Conservation (phyloP, 306 rosid genomes). For the Sesbania bispinosa region DNA sequence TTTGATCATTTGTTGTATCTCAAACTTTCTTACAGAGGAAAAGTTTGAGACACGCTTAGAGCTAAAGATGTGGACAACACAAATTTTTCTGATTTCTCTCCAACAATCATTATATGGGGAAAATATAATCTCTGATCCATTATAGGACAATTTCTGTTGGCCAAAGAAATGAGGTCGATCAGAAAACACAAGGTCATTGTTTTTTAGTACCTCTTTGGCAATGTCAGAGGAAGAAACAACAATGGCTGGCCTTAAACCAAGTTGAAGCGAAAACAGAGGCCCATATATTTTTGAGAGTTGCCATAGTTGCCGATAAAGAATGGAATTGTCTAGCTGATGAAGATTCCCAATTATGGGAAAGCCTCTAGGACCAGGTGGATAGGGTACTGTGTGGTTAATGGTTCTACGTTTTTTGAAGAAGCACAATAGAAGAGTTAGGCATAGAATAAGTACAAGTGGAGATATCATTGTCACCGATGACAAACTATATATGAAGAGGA, state of each 20-base stretch:
- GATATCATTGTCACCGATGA: background rate
- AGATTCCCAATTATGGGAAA: constrained; percentile 47
- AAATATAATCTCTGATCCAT: constrained; percentile 26
- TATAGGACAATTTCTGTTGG: constrained; percentile 29
- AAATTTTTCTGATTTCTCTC: constrained; percentile 43
- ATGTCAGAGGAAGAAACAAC: constrained; percentile 21
- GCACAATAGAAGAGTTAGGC: background rate
- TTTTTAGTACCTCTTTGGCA: constrained; percentile 14
- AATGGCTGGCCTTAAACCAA: constrained; percentile 27
- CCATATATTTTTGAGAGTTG: constrained; percentile 28
- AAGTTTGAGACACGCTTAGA: constrained; percentile 1
- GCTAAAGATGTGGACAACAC: constrained; percentile 35
- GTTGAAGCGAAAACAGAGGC: constrained; percentile 33
- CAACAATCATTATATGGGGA: constrained; percentile 33
- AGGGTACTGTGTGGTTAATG: background rate
- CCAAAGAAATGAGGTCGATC: constrained; percentile 27
- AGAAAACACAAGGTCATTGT: constrained; percentile 21
- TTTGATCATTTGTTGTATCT: constrained; percentile 1
- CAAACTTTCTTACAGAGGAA: constrained; percentile 18
- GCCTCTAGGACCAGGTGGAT: constrained; percentile 42
- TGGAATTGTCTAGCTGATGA: constrained; percentile 26
- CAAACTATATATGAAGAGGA: background rate
- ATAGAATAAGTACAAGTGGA: background rate
- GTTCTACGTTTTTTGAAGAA: background rate
- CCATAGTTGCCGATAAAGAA: constrained; percentile 19